phyloP scores from a whole-genome alignment of 495 filamentous ascomycete species.

The Hypoxylon trugodes region DNA sequence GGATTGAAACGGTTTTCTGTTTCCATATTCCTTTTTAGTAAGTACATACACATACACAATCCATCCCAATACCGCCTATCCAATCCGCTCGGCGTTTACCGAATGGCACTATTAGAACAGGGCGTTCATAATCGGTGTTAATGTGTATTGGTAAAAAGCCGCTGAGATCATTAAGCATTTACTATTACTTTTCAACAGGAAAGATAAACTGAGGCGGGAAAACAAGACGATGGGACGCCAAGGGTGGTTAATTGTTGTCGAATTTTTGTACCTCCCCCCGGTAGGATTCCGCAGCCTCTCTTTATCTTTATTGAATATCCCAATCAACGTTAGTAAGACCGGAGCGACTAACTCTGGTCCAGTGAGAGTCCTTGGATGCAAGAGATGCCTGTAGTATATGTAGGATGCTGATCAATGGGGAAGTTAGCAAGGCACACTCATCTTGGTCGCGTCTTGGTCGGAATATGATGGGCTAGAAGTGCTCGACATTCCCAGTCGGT shows the following conservation, averaged over 20 bases:
- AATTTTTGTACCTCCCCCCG: too few species aligned
- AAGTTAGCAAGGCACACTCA: conserved; percentile 22
- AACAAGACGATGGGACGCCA: neutral
- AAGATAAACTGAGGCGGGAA: neutral
- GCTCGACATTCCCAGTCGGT: conserved; percentile 28
- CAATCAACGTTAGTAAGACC: conserved; percentile 4
- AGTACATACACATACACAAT: too few species aligned
- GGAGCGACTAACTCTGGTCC: conserved; percentile 3
- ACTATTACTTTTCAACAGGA: neutral
- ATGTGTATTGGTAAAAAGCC: neutral
- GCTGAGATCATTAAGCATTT: neutral
- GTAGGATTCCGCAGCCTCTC: neutral
- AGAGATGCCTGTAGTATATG: conserved; percentile 20
- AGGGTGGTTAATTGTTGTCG: too few species aligned
- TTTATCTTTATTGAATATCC: neutral
- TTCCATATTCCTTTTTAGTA: conserved; percentile 8
- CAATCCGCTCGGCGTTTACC: conserved; percentile 3
- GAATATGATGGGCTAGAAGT: conserved; percentile 23
- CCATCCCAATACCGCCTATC: too few species aligned
- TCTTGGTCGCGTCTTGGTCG: conserved; percentile 19
- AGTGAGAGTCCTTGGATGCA: conserved; percentile 4
- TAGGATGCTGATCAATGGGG: conserved; percentile 36
- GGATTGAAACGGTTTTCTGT: conserved; percentile 16
- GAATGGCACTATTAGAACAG: neutral
- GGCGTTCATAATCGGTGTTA: neutral